These are phyloP conservation scores for Daldinia bambusicola DNA, from an alignment of 495 filamentous ascomycete genomes.

Conservation along the genomic window DNA sequence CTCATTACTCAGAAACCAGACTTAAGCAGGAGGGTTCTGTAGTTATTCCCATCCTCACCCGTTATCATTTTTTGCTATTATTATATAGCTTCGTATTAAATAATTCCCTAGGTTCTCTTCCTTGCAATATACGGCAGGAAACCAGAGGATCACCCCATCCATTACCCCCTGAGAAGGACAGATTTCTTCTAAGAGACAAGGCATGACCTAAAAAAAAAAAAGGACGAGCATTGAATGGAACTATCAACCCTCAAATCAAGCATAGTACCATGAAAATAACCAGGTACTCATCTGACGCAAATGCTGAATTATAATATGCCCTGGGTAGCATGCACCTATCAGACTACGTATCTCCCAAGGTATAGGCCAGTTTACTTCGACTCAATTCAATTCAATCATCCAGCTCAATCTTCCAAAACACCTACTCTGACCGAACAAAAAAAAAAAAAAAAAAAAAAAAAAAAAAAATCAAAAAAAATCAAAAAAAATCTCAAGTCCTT, in stretches of 20 bases:
- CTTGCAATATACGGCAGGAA: too few relatives aligned
- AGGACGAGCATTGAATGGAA: too few relatives aligned
- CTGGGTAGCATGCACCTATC: not conserved
- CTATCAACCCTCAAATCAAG: not conserved
- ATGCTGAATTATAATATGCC: not conserved
- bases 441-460: not conserved
- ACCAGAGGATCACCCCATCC: too few relatives aligned
- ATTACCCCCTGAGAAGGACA: too few relatives aligned
- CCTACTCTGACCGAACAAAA: not conserved
- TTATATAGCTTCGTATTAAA: too few relatives aligned
- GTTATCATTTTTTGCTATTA: too few relatives aligned
- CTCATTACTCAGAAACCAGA: too few relatives aligned
- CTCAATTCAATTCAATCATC: slow-evolving; percentile 1
- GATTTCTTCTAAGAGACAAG: too few relatives aligned
- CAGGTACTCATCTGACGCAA: not conserved
- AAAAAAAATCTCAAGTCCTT: not conserved
- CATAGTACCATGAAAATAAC: not conserved
- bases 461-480: not conserved
- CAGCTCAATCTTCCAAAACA: slow-evolving; percentile 5
- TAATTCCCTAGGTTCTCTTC: too few relatives aligned
- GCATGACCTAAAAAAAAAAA: too few relatives aligned
- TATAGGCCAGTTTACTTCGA: not conserved
- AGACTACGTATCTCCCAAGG: not conserved
- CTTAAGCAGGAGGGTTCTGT: too few relatives aligned
- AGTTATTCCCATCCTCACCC: too few relatives aligned